phyloP scores from a whole-genome alignment of 2,329 filamentous ascomycete species.

The Clathrospora elynae region DNA sequence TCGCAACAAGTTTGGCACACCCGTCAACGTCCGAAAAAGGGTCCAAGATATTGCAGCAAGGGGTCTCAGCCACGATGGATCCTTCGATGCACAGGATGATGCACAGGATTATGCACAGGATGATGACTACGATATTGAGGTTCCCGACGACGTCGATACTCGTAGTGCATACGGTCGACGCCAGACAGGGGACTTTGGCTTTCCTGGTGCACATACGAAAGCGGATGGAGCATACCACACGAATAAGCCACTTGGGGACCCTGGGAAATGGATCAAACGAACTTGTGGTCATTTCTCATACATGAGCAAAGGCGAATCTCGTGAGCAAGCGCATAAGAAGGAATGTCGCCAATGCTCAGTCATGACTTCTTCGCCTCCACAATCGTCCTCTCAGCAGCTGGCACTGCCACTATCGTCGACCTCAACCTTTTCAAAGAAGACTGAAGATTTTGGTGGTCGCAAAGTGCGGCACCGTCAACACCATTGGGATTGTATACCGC shows the following conservation, averaged over 20 bases:
- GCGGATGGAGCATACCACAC: conserved; percentile 16
- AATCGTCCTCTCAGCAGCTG: conserved; percentile 5
- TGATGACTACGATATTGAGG: conserved; percentile 19
- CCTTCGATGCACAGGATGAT: too few relatives aligned
- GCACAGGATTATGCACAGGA: too few relatives aligned
- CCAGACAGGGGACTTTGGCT: conserved; percentile 42
- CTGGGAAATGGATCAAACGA: conserved; percentile 34
- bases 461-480: conserved; percentile 14
- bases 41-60: conserved; percentile 18
- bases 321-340: conserved; percentile 20
- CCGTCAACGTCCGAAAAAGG: conserved; percentile 6
- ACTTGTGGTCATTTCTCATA: conserved; percentile 39
- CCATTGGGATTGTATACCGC: conserved; percentile 21
- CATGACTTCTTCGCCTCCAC: conserved; percentile 10
- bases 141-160: conserved; percentile 36
- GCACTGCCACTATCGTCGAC: conserved; percentile 19
- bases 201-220: conserved; percentile 40
- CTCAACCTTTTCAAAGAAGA: conserved; percentile 12
- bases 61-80: conserved; percentile 33
- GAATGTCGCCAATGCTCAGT: conserved; percentile 31
- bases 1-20: conserved; percentile 15
- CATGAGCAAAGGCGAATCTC: conserved; percentile 16
- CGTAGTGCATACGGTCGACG: conserved; percentile 41
- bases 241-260: conserved; percentile 25
- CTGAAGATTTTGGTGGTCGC: background rate